phyloP scores from a whole-genome alignment of 2,329 filamentous ascomycete species.

The Aureobasidium musti region DNA sequence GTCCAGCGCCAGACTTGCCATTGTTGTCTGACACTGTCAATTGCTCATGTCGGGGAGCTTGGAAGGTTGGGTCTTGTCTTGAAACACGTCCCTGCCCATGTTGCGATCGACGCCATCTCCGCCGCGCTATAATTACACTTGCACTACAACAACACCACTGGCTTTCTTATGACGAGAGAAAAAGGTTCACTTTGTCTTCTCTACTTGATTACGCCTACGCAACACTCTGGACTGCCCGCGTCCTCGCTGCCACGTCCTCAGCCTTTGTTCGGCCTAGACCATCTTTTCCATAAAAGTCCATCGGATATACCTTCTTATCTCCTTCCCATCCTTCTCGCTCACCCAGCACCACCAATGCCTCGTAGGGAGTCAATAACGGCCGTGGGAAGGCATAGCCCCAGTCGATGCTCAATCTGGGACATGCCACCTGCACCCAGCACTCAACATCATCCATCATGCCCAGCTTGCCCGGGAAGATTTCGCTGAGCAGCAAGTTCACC shows the following conservation, averaged over 20 bases:
- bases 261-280: conserved; percentile 76
- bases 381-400: conserved; percentile 96
- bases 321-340: conserved; percentile 68
- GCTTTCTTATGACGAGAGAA: too few relatives aligned
- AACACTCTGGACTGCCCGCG: conserved; percentile 30
- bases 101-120: background rate
- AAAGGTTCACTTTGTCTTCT: background rate
- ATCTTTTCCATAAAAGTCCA: conserved; percentile 97
- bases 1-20: conserved; percentile 41
- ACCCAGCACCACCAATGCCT: conserved; percentile 87
- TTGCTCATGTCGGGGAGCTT: background rate
- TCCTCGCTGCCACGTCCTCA: conserved; percentile 35
- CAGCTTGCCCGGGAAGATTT: conserved; percentile 95
- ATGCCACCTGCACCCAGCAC: conserved; percentile 98
- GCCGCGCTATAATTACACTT: background rate
- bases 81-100: conserved; percentile 17
- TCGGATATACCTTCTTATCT: conserved; percentile 65
- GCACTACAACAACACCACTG: background rate
- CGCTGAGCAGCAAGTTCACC: conserved; percentile 82
- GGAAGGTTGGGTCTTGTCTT: background rate
- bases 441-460: conserved; percentile 91
- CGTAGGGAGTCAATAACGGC: conserved; percentile 89
- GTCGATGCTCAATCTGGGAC: conserved; percentile 94
- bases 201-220: background rate
- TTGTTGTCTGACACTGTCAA: conserved; percentile 27